A percentile compares a stretch with the other conserved stretches of the same genome.
phyloP scores from a whole-genome alignment of 345 rosid genomes.

The Citrus australasica region DNA sequence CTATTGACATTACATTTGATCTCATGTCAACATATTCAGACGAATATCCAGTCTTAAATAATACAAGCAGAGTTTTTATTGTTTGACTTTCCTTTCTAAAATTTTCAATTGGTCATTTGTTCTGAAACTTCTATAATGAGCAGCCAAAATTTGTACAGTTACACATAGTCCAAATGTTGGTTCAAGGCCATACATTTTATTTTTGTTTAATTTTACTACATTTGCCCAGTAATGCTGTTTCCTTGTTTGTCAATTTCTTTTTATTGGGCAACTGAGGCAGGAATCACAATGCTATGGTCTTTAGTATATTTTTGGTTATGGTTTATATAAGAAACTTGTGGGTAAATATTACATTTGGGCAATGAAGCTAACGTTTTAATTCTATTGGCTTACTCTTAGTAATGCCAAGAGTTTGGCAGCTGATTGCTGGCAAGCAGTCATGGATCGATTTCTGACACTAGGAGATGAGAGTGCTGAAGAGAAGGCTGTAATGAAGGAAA shows the following conservation, averaged over 20 bases:
- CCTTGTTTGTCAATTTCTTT: background rate
- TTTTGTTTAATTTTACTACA: background rate
- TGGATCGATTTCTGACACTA: conserved; percentile 63
- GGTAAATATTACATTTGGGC: background rate
- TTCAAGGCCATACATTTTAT: background rate
- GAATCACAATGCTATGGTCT: background rate
- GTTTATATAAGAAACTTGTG: background rate
- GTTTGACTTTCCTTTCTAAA: background rate
- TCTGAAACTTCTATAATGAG: background rate
- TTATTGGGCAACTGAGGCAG: background rate
- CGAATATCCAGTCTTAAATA: background rate
- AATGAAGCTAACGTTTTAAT: conserved; percentile 5
- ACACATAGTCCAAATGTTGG: background rate
- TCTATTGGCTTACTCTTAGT: conserved; percentile 39
- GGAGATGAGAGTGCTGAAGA: conserved; percentile 36
- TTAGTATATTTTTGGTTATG: background rate
- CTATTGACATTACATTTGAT: background rate
- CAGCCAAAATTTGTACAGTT: background rate
- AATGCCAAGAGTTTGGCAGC: conserved; percentile 55
- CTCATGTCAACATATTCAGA: background rate
- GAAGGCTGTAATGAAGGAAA: conserved; percentile 35
- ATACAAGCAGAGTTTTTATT: background rate
- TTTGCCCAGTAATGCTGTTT: background rate
- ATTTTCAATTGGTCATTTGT: background rate
- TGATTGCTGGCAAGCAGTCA: conserved; percentile 62